Percentiles rank a stretch among this genome's conserved stretches.
Conservation (phyloP, 73 alveolate species). For the Paramecium biaurelia region DNA sequence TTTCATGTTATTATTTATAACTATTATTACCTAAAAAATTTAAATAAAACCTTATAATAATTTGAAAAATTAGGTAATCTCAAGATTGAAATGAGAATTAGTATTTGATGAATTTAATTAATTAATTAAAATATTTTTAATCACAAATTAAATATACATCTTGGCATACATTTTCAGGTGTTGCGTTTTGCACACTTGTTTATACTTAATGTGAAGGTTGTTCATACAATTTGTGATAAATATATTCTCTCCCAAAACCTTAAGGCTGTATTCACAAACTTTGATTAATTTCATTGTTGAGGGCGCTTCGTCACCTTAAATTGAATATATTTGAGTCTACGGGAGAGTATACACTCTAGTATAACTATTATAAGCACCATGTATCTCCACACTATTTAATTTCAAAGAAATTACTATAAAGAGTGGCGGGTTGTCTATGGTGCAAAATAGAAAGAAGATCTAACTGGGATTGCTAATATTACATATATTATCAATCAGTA, state of each 20-base stretch:
- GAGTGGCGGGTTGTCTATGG: slow-evolving; percentile 45
- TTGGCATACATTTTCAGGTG: neutral
- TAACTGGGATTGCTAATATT: neutral
- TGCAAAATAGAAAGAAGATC: slow-evolving; percentile 14
- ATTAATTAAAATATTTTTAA: neutral
- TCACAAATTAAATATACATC: neutral
- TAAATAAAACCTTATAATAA: neutral
- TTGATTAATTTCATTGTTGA: neutral
- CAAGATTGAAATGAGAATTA: neutral
- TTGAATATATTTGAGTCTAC: slow-evolving; percentile 51
- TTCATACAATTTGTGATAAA: neutral
- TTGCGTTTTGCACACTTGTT: neutral
- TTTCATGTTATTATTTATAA: neutral
- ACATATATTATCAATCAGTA: slow-evolving; percentile 5
- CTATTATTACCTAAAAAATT: neutral
- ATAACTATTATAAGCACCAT: neutral
- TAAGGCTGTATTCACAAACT: slow-evolving; percentile 48
- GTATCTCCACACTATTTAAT: slow-evolving; percentile 48
- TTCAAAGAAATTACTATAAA: neutral
- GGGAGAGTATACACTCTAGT: slow-evolving; percentile 1
- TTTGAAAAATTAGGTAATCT: neutral
- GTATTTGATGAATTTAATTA: neutral
- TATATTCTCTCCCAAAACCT: slow-evolving; percentile 24
- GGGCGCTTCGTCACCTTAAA: slow-evolving; percentile 46
- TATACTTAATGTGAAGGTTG: neutral